phyloP scores from a whole-genome alignment of 257 asterid species.

The Verbena officinalis region DNA sequence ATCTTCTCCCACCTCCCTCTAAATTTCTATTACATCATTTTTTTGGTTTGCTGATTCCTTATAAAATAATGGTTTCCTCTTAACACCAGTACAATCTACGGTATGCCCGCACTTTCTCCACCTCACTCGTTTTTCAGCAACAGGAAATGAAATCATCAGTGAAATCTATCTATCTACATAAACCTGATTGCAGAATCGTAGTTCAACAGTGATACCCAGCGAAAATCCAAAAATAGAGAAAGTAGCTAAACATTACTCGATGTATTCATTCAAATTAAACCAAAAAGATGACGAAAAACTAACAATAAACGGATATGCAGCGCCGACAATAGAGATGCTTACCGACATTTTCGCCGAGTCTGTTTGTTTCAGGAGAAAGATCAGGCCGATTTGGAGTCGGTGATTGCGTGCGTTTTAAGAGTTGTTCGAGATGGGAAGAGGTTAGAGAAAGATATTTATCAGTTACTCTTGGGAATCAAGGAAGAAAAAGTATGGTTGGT shows the following conservation, averaged over 20 bases:
- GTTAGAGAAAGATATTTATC: slow-evolving; percentile 5
- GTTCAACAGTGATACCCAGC: neutral
- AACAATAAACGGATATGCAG: slow-evolving; percentile 19
- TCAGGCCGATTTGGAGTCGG: slow-evolving; percentile 20
- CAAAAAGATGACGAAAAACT: neutral
- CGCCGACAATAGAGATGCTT: slow-evolving; percentile 24
- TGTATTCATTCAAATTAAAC: neutral
- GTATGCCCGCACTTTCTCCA: neutral
- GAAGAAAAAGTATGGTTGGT: slow-evolving; percentile 3
- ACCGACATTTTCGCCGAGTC: slow-evolving; percentile 43
- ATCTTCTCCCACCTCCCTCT: no score
- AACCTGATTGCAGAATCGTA: slow-evolving; percentile 12
- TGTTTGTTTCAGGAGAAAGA: slow-evolving; percentile 29
- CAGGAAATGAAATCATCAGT: slow-evolving; percentile 18
- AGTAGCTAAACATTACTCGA: neutral
- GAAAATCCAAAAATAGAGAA: no score
- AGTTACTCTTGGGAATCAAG: slow-evolving; percentile 26
- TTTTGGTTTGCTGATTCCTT: no score
- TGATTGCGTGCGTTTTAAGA: neutral
- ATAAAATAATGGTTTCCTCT: no score
- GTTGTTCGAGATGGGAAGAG: slow-evolving; percentile 1
- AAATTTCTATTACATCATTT: no score
- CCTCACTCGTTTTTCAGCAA: slow-evolving; percentile 22
- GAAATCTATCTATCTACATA: slow-evolving; percentile 7
- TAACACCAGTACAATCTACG: no score